A percentile compares a stretch with the other conserved stretches of the same genome.
These are phyloP conservation scores for Phyllosticta paracitricarpa DNA, from an alignment of 2,329 filamentous ascomycete species.

Conservation along the genomic window DNA sequence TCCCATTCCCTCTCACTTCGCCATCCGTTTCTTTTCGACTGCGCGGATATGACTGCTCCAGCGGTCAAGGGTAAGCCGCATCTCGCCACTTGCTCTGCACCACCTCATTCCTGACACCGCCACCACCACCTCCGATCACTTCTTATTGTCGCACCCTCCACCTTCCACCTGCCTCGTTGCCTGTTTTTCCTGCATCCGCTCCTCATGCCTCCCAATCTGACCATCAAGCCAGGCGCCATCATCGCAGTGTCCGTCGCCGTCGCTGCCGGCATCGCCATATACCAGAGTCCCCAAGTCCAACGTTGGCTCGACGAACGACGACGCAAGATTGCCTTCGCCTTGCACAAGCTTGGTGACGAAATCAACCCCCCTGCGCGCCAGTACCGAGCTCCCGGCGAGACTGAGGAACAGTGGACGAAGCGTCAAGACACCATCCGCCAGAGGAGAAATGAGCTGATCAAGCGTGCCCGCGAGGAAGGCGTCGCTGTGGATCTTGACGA, in stretches of 20 bases:
- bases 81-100: constrained; percentile 12
- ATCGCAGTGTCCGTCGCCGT: constrained; percentile 52
- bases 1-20: not conserved
- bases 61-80: constrained; percentile 30
- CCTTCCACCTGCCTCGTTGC: constrained; percentile 10
- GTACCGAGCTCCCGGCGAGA: constrained; percentile 14
- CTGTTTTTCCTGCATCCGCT: not conserved
- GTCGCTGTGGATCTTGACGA: constrained; percentile 33
- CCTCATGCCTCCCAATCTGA: constrained; percentile 17
- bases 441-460: constrained; percentile 27
- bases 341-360: constrained; percentile 51
- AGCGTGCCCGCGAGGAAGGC: constrained; percentile 27
- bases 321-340: constrained; percentile 49
- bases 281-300: constrained; percentile 53
- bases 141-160: constrained; percentile 9
- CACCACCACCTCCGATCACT: constrained; percentile 14
- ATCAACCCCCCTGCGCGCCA: constrained; percentile 22
- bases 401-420: constrained; percentile 20
- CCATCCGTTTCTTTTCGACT: not conserved
- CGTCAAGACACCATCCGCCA: constrained; percentile 24
- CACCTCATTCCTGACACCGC: constrained; percentile 15
- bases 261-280: constrained; percentile 52
- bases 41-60: constrained; percentile 28
- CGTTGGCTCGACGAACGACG: constrained; percentile 53
- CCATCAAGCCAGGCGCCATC: constrained; percentile 44